Evolutionary conservation across 192 early-diverging fungal species (phyloP).

Genomic region (Podila verticillata): DNA sequence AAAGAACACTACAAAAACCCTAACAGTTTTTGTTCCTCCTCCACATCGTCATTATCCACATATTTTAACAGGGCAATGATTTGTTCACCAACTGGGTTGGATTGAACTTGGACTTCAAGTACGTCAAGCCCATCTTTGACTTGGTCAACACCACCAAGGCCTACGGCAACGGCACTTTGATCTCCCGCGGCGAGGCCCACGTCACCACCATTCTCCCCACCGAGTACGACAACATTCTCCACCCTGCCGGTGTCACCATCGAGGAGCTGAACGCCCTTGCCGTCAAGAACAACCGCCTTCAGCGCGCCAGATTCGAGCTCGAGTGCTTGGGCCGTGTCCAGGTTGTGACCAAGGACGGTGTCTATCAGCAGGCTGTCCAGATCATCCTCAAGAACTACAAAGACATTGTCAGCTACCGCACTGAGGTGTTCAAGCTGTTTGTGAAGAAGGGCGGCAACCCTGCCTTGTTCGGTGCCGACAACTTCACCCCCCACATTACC

Average conservation of each 20-base stretch:
- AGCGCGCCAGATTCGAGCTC: slow-evolving; percentile 59
- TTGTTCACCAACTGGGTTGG: slow-evolving; percentile 63
- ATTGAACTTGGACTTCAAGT: slow-evolving; percentile 66
- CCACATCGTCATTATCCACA: neutral
- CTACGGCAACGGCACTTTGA: slow-evolving; percentile 36
- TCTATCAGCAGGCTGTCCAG: slow-evolving; percentile 38
- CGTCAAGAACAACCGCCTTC: slow-evolving; percentile 55
- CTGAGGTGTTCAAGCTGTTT: slow-evolving; percentile 65
- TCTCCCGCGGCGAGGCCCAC: slow-evolving; percentile 70
- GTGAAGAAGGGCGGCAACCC: slow-evolving; percentile 71
- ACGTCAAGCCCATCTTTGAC: slow-evolving; percentile 60
- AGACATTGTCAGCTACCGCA: slow-evolving; percentile 60
- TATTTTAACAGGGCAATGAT: slow-evolving; percentile 13
- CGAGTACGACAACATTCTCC: slow-evolving; percentile 65
- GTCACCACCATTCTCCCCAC: slow-evolving; percentile 77
- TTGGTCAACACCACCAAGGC: slow-evolving; percentile 53
- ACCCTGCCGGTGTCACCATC: slow-evolving; percentile 69
- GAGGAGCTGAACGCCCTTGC: slow-evolving; percentile 71
- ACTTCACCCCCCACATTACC: slow-evolving; percentile 75
- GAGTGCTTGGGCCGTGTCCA: slow-evolving; percentile 71
- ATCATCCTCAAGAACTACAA: slow-evolving; percentile 37
- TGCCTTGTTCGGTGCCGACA: slow-evolving; percentile 72
- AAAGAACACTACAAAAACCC: neutral
- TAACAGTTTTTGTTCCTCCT: neutral
- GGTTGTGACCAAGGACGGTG: slow-evolving; percentile 21